Conservation (phyloP, 2,329 filamentous ascomycete species). For the Thelonectria olida region DNA sequence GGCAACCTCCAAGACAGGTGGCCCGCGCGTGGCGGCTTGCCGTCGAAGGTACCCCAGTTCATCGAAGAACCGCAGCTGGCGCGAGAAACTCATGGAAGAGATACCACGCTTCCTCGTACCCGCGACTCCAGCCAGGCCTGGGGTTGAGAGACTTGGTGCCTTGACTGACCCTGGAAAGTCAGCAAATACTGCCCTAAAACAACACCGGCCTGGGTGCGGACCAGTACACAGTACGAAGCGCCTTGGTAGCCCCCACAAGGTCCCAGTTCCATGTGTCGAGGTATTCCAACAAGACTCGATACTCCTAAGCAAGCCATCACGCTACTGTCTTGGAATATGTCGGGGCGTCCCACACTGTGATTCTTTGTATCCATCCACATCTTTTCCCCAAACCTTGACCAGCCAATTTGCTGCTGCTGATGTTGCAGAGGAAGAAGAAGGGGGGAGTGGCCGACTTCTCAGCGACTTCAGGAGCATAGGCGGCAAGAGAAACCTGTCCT, state of each 20-base stretch:
- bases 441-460: constrained; percentile 8
- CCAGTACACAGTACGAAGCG: constrained; percentile 29
- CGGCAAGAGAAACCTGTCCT: background rate
- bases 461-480: background rate
- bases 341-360: constrained; percentile 25
- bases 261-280: constrained; percentile 33
- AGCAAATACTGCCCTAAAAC: constrained; percentile 23
- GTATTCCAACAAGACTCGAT: constrained; percentile 29
- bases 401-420: constrained; percentile 24
- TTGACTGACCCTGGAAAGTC: constrained; percentile 4
- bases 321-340: constrained; percentile 30
- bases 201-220: background rate
- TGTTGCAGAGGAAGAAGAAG: constrained; percentile 21
- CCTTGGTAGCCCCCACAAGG: constrained; percentile 29
- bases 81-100: background rate
- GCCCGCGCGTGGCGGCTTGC: constrained; percentile 28
- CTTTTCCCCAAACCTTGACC: constrained; percentile 35
- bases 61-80: constrained; percentile 23
- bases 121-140: background rate
- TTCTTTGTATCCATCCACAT: constrained; percentile 24
- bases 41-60: constrained; percentile 25
- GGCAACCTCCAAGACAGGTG: constrained; percentile 20
- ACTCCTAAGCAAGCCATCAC: constrained; percentile 28
- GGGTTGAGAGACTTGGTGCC: background rate
- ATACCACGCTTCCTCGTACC: constrained; percentile 13